Percentiles rank a stretch among this genome's conserved stretches.
phyloP scores from a whole-genome alignment of 1,284 basidiomycete species.

The Porogramme epimiltina region DNA sequence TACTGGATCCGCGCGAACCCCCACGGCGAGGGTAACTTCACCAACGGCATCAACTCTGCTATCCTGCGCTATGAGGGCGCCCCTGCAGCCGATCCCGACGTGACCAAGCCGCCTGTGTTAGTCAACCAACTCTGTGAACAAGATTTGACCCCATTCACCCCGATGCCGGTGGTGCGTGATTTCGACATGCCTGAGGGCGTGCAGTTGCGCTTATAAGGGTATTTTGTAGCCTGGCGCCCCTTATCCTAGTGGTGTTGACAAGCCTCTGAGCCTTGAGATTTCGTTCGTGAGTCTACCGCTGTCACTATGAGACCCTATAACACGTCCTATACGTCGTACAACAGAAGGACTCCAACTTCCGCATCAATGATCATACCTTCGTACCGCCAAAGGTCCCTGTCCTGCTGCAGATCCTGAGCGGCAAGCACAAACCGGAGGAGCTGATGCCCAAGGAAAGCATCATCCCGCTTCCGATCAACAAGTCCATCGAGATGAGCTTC shows the following conservation, averaged over 20 bases:
- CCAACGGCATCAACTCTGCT: constrained; percentile 46
- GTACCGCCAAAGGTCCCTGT: constrained; percentile 33
- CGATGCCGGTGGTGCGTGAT: constrained; percentile 10
- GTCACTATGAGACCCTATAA: not conserved
- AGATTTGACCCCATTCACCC: constrained; percentile 23
- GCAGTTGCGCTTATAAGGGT: not conserved
- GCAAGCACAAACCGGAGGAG: constrained; percentile 29
- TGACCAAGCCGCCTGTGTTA: constrained; percentile 27
- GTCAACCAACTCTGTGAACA: constrained; percentile 30
- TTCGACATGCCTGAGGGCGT: no score
- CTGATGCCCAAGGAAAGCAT: constrained; percentile 34
- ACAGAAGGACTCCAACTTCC: constrained; percentile 20
- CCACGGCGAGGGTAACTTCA: constrained; percentile 27
- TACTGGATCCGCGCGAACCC: constrained; percentile 42
- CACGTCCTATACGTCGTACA: no score
- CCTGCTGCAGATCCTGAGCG: constrained; percentile 41
- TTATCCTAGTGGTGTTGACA: constrained; percentile 29
- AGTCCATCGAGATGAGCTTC: constrained; percentile 38
- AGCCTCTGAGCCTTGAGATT: constrained; percentile 29
- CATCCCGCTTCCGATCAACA: constrained; percentile 30
- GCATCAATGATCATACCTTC: constrained; percentile 31
- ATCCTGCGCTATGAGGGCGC: constrained; percentile 57
- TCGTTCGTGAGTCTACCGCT: constrained; percentile 17
- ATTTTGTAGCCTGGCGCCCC: constrained; percentile 28
- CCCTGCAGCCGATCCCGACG: constrained; percentile 40